Evolutionary conservation across 495 filamentous ascomycete species (phyloP), one percentile per base, ranked within the genome.

Genomic region (Hapsidospora chrysogenum): DNA sequence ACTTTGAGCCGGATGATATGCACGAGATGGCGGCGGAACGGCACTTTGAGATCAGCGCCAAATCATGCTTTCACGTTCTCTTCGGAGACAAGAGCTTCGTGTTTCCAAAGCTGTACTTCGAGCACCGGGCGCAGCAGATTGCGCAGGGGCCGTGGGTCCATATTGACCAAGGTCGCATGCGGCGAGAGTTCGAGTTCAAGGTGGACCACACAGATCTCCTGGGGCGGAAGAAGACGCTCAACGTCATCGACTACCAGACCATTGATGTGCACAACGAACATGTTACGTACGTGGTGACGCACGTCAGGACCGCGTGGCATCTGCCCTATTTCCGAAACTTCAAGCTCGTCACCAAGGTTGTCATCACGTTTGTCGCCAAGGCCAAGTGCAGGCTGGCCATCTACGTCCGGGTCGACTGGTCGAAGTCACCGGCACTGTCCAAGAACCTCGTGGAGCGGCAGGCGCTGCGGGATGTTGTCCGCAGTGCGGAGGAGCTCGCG

Each of bases 21-120:
- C 73, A 80, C 36, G 57, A 57, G 37, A 62, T 66, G 38, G 57
- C 76, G 17, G 67, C 79, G 2, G 83, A 93, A 50, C 74, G 78
- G 39, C 63, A 78, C 29, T 86, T 92, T 44, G 78, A 89, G 38
- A 68, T 96, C 34, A 87, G 79, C 41, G 73, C 89, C 11, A 95
- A 96, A 52, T 84, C 85, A 1, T 67, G 94, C 21, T 96, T 95
- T 54, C 89, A 96, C 47, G 78, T 95, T 8, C 67, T 97, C 36
- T 96, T 95, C 47, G 89, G 89, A 19, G 89, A 97, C 51, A 92
- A 82, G 54, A 87, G 80, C 57, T 78, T 83, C 28, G 76, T 97
- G 22, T 96, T 92, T 66, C 86, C 92, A 46, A 75, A 82, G 42
- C 63, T 96, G 15, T 85, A 95, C 46, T 76, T 82, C 45, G 83